Evolutionary conservation across 1,284 basidiomycete species (phyloP).

Genomic region (Exobasidium rhododendri): DNA sequence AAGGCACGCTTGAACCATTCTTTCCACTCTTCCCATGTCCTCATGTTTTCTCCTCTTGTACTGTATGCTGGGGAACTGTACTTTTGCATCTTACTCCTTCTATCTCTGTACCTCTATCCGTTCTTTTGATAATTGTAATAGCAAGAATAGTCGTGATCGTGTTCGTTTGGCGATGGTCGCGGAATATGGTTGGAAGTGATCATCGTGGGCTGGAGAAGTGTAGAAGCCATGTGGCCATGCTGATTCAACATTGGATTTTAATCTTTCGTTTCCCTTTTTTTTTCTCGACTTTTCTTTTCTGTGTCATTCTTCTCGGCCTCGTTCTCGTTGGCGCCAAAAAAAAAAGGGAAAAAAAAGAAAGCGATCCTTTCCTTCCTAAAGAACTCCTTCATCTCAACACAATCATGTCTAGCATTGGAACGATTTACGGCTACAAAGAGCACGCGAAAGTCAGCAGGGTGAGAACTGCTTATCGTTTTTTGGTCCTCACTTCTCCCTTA

Average conservation of each 20-base stretch:
- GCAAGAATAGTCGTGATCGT: too few species aligned
- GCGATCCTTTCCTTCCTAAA: background rate
- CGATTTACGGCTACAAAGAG: slow-evolving; percentile 40
- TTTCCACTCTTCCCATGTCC: background rate
- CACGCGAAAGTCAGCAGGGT: slow-evolving; percentile 36
- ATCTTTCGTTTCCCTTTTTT: background rate
- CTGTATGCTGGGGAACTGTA: background rate
- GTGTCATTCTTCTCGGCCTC: background rate
- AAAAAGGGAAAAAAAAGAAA: background rate
- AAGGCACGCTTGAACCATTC: background rate
- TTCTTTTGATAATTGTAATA: too few species aligned
- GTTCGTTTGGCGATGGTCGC: too few species aligned
- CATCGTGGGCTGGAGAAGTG: too few species aligned
- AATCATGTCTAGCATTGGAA: slow-evolving; percentile 50
- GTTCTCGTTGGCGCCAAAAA: background rate
- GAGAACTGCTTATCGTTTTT: slow-evolving; percentile 6
- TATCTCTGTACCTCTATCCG: background rate
- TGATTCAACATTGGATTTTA: background rate
- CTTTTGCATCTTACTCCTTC: background rate
- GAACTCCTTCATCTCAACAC: slow-evolving; percentile 5
- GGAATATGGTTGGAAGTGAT: too few species aligned
- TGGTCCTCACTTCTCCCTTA: background rate
- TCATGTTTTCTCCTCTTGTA: background rate
- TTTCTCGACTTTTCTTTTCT: slow-evolving; percentile 3
- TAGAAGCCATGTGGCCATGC: too few species aligned